Evolutionary conservation across 2,329 filamentous ascomycete genomes (phyloP).

Genomic region (Beauveria australis): DNA sequence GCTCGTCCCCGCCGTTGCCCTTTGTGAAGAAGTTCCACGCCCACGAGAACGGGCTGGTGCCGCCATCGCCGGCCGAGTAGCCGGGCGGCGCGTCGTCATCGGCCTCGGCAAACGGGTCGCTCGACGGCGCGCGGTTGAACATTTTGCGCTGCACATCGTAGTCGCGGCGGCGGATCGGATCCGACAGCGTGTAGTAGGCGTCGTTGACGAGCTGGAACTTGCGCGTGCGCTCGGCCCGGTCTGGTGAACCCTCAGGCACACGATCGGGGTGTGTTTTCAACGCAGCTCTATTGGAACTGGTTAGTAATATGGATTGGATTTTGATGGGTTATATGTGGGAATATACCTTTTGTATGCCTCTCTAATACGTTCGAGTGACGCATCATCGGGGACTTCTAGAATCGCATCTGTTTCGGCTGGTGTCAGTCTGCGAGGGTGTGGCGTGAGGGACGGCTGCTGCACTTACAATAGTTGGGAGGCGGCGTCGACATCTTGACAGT

Average conservation of each 20-base stretch:
- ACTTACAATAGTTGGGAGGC: constrained; percentile 46
- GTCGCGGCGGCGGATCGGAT: constrained; percentile 65
- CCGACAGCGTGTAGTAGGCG: constrained; percentile 86
- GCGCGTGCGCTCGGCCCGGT: constrained; percentile 72
- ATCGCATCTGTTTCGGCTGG: constrained; percentile 46
- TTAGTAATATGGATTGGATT: constrained; percentile 12
- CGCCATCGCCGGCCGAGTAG: constrained; percentile 24
- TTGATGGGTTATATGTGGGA: not conserved
- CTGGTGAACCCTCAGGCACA: constrained; percentile 73
- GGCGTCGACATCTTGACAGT: constrained; percentile 20
- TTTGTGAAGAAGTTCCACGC: constrained; percentile 55
- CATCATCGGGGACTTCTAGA: constrained; percentile 60
- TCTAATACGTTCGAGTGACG: constrained; percentile 69
- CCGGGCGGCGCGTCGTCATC: constrained; percentile 34
- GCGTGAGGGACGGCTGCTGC: not conserved
- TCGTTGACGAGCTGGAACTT: constrained; percentile 90
- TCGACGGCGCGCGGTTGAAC: constrained; percentile 22
- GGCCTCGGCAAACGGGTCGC: constrained; percentile 39
- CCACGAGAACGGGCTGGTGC: constrained; percentile 62
- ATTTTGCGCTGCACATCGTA: constrained; percentile 62
- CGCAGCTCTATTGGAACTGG: constrained; percentile 53
- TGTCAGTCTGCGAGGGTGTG: not conserved
- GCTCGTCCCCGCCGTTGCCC: constrained; percentile 32
- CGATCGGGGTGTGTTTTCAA: constrained; percentile 92
- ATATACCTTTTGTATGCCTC: constrained; percentile 75